phyloP scores from a whole-genome alignment of 75 land plant genomes.

The Ceratopteris richardii region DNA sequence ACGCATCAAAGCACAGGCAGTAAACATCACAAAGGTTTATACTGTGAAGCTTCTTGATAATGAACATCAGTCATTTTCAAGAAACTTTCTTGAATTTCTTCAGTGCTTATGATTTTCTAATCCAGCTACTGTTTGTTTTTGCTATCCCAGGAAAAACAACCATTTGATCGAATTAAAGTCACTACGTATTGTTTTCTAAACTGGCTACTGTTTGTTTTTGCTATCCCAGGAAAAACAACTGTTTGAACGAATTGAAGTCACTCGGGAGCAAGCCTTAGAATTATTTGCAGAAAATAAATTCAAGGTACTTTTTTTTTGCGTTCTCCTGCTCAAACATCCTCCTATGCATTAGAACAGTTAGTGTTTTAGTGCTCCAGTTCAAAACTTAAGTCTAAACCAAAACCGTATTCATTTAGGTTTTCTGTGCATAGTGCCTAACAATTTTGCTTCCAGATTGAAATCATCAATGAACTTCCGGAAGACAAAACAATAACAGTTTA shows the following conservation, averaged over 20 bases:
- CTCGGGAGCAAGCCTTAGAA: conserved; percentile 90
- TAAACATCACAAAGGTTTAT: conserved; percentile 58
- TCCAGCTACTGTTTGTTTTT: neutral
- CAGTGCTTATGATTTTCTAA: neutral
- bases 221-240: conserved; percentile 79
- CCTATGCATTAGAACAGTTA: no score
- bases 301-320: conserved; percentile 41
- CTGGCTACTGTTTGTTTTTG: neutral
- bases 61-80: no score
- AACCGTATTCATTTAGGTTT: no score
- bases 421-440: no score
- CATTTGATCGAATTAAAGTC: conserved; percentile 98
- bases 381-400: no score
- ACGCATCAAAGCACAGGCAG: conserved; percentile 47
- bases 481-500: conserved; percentile 96
- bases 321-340: neutral
- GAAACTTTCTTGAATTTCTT: neutral
- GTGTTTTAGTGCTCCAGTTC: no score
- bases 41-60: neutral
- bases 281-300: conserved; percentile 83
- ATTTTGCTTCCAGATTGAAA: conserved; percentile 57
- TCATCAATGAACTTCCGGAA: conserved; percentile 83
- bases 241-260: conserved; percentile 97
- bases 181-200: conserved; percentile 11
- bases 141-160: conserved; percentile 74